Percentiles rank a stretch among this genome's conserved stretches.
Evolutionary conservation across 176 grass and related monocot species (phyloP).

Genomic region (Elaeis guineensis): DNA sequence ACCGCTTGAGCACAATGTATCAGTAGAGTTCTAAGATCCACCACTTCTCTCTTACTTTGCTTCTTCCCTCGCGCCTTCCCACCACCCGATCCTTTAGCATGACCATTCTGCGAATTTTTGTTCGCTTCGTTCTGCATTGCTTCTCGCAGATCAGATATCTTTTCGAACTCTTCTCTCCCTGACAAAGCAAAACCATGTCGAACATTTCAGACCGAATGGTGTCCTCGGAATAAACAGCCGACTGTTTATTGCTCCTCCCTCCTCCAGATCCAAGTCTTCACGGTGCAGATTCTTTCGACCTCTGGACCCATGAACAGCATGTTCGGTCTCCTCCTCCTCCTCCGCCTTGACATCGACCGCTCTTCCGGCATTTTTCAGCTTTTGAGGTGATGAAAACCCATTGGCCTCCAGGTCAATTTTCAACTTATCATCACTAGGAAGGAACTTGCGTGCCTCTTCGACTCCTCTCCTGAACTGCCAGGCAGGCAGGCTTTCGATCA

Average conservation of each 20-base stretch:
- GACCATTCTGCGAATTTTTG: conserved; percentile 38
- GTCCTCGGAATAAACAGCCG: conserved; percentile 65
- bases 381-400: conserved; percentile 16
- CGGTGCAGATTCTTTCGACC: conserved; percentile 42
- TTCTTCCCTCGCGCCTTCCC: conserved; percentile 51
- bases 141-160: conserved; percentile 54
- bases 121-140: conserved; percentile 66
- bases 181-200: conserved; percentile 56
- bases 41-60: conserved; percentile 78
- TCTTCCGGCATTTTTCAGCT: conserved; percentile 18
- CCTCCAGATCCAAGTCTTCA: conserved; percentile 73
- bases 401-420: conserved; percentile 36
- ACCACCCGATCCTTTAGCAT: conserved; percentile 40
- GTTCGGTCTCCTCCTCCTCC: conserved; percentile 23
- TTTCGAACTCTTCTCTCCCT: conserved; percentile 33
- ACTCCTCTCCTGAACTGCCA: conserved; percentile 88
- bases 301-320: conserved; percentile 7
- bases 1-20: conserved; percentile 94
- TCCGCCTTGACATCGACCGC: conserved; percentile 22
- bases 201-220: conserved; percentile 72
- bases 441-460: conserved; percentile 70
- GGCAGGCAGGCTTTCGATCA: conserved; percentile 69
- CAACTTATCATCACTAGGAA: conserved; percentile 33
- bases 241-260: conserved; percentile 74
- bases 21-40: conserved; percentile 82